Evolutionary conservation across 1,284 basidiomycete genomes (phyloP), one percentile per base, ranked within the genome.

Genomic region (Paramarasmius palmivorus): DNA sequence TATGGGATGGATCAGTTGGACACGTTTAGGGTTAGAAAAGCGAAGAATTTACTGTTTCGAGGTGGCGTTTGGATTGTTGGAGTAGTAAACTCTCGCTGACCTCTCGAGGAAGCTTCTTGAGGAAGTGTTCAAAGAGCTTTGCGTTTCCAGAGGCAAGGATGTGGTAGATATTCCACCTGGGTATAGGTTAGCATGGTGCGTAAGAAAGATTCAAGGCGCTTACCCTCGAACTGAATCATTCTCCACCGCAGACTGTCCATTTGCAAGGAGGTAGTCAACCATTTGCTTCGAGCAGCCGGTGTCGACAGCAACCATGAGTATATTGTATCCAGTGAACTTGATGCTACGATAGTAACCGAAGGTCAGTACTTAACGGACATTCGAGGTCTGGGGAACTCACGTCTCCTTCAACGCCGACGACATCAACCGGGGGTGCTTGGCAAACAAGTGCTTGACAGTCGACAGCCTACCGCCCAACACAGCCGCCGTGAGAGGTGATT

Each of bases 81-180:
- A 59, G 53, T 17, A 84, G 63, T 2, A 84, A 58, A 0, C 61
- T 59, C 44, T 74, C 68, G 23, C 66, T 73, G 17, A 75, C 66
- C 34, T 83, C 77, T n/a, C 64, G 60, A 14, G 82, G 77, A 0
- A 84, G 69, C 55, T 76, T 78, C 25, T 73, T 62, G 9, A 83
- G 60, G 1, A 80, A 59, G 61, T 81, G 72, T 19, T 73, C 62
- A 9, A 84, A 60, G 17, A 61, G 56, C 15, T 65, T 50, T 4
- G 25, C 44, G 49, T 68, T 64, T 1, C 52, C 29, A 0, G 53
- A 44, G 57, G 72, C 75, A 26, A 79, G 63, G 15, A 75, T 63
- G 60, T 84, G 82, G 54, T 75, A 78, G 15, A 83, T 73, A 58
- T 85, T 85, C 71, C 73, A 79, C 6, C 82, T 85, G 53, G 15